Base-by-base conservation (phyloP, 2,329 filamentous ascomycete species). In the Monosporascus sp. region DNA sequence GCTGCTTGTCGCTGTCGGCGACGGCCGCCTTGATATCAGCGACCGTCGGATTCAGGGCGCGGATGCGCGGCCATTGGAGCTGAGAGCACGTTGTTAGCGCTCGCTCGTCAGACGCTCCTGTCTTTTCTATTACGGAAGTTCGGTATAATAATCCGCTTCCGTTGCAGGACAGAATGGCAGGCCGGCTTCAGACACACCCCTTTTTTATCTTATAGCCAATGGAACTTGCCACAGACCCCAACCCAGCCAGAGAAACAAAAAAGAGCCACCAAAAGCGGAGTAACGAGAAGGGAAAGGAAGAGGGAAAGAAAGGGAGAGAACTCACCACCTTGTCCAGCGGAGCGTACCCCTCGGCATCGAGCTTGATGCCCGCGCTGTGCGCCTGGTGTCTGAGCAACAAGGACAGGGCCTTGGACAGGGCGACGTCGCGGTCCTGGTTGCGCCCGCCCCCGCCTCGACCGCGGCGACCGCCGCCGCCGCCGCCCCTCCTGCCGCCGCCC, bases 1-100 rank as follows among this genome's bases (percentile, higher is more conserved):
- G 88, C 70, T 97, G 88, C 74, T 99, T 99, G 65, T 93, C 89
- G 66, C 90, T 95, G 48, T 81, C 80, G 15, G 75, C 70, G 14
- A 97, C 91, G 17, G 87, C 79, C 9, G 77, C 68, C 51, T 81
- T 76, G 57, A 99, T 78, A 60, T 97, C 93, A 2, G 77, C 72
- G 53, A 96, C 81, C 0, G 87, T 88, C n/a, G 88, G 81, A 56
- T 88, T 78, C 9, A 96, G 77, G 4, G 81, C 83, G 57, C 81
- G 82, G 51, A 97, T 62, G 8, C 80, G 78, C 0, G 72, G 74
- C 75, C 78, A 84, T 55, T 72, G 68, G 44, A 84, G 71, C 79
- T 82, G 52, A 24, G 25, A 25, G 2, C 11, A 18, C 46, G 54
- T 53, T 25, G 31, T 35, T 35, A 35, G 31, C 31, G 31, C 31